Evolutionary conservation across 176 grass and related monocot species (phyloP).

Genomic region (Triticum dicoccoides): DNA sequence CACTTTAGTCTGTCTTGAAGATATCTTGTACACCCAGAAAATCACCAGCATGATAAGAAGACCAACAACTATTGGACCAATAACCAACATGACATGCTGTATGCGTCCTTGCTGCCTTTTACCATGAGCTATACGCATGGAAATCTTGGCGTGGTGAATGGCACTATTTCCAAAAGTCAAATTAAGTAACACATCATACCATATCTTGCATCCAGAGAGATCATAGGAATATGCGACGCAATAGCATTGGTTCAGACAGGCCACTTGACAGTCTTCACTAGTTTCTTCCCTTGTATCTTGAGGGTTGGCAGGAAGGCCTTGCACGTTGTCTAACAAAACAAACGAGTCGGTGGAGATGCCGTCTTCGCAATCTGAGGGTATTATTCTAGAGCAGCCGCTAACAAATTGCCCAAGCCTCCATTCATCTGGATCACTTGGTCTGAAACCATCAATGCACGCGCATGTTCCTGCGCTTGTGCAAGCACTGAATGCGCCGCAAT

Average conservation of each 20-base stretch:
- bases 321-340: constrained; percentile 16
- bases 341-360: constrained; percentile 7
- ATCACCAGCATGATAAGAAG: not conserved
- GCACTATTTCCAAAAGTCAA: not conserved
- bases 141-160: not conserved
- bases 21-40: not conserved
- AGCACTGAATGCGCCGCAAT: constrained; percentile 29
- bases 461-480: constrained; percentile 26
- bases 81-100: not conserved
- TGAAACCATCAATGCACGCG: constrained; percentile 33
- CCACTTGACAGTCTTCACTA: constrained; percentile 24
- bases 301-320: constrained; percentile 24
- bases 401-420: constrained; percentile 12
- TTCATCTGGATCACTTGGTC: not conserved
- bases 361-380: not conserved
- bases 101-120: not conserved
- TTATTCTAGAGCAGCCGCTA: constrained; percentile 28
- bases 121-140: constrained; percentile 22
- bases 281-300: constrained; percentile 12
- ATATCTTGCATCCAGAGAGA: constrained; percentile 19
- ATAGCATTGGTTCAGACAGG: constrained; percentile 37
- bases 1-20: not conserved
- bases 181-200: constrained; percentile 29
- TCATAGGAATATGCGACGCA: constrained; percentile 40
- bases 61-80: not conserved